These are phyloP conservation scores for Taphrina deformans DNA, from an alignment of 1,139 yeast species.

Conservation along the genomic window DNA sequence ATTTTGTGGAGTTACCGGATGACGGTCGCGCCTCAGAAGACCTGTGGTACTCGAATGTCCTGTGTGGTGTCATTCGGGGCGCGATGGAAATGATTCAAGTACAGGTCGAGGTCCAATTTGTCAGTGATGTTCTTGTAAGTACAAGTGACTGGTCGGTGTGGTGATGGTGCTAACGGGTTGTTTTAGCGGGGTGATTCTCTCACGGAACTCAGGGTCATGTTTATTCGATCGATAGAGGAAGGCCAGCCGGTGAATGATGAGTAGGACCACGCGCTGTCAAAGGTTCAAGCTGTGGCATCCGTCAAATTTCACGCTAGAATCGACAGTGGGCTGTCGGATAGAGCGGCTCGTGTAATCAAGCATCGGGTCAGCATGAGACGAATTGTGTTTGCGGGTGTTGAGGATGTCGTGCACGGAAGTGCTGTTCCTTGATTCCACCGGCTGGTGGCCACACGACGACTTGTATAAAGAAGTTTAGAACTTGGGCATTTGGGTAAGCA, in stretches of 20 bases:
- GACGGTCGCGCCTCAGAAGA: conserved; percentile 69
- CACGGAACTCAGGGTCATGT: conserved; percentile 75
- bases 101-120: conserved; percentile 80
- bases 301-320: too few relatives aligned
- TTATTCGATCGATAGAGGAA: conserved; percentile 75
- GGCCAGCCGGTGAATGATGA: conserved; percentile 98
- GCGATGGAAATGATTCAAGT: conserved; percentile 94
- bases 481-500: too few relatives aligned
- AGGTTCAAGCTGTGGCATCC: too few relatives aligned
- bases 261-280: conserved; percentile 45
- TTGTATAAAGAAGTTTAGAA: too few relatives aligned
- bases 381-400: too few relatives aligned
- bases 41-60: conserved; percentile 87
- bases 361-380: too few relatives aligned
- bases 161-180: neutral
- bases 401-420: too few relatives aligned
- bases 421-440: too few relatives aligned
- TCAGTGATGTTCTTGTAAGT: conserved; percentile 62
- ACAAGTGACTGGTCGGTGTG: neutral
- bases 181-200: conserved; percentile 66
- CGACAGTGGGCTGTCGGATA: too few relatives aligned
- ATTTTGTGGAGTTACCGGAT: conserved; percentile 88
- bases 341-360: too few relatives aligned
- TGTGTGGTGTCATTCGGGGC: conserved; percentile 88
- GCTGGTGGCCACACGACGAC: too few relatives aligned